These are phyloP conservation scores for Coniochaeta sp. DNA, from an alignment of 2,329 filamentous ascomycete species.

Conservation along the genomic window DNA sequence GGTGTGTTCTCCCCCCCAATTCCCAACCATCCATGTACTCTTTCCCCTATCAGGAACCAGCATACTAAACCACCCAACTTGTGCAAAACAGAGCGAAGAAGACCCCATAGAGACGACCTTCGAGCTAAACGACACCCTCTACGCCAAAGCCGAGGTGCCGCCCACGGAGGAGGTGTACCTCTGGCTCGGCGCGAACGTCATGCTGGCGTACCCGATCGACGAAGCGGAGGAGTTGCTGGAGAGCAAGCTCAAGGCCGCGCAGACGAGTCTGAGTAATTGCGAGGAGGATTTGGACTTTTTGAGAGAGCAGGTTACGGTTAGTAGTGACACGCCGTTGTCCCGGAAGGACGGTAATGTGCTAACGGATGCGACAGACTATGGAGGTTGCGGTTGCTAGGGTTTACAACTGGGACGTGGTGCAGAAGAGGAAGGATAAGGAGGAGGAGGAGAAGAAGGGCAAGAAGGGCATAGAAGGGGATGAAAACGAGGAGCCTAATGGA, in stretches of 20 bases:
- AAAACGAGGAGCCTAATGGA: constrained; percentile 23
- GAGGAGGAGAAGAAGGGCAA: constrained; percentile 45
- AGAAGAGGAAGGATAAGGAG: constrained; percentile 84
- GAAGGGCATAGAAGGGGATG: constrained; percentile 31
- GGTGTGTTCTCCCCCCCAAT: constrained; percentile 37
- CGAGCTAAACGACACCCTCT: constrained; percentile 93
- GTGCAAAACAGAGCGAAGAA: constrained; percentile 31
- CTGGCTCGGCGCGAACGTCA: constrained; percentile 98
- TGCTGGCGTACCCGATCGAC: constrained; percentile 87
- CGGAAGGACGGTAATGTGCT: constrained; percentile 7
- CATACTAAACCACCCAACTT: too few species aligned
- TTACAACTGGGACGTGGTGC: constrained; percentile 98
- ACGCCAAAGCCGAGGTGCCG: constrained; percentile 76
- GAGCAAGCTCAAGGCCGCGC: constrained; percentile 72
- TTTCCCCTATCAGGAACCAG: too few species aligned
- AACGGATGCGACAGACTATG: constrained; percentile 60
- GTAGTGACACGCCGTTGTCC: too few species aligned
- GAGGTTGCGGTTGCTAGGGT: constrained; percentile 94
- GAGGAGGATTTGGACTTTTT: constrained; percentile 96
- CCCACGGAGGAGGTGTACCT: constrained; percentile 88
- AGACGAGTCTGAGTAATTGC: constrained; percentile 75
- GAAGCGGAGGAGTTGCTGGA: constrained; percentile 77
- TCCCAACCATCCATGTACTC: not conserved
- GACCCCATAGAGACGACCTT: constrained; percentile 87
- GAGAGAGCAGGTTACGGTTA: constrained; percentile 89